phyloP scores from a whole-genome alignment of 495 filamentous ascomycete genomes.

The Podospora pseudopauciseta region DNA sequence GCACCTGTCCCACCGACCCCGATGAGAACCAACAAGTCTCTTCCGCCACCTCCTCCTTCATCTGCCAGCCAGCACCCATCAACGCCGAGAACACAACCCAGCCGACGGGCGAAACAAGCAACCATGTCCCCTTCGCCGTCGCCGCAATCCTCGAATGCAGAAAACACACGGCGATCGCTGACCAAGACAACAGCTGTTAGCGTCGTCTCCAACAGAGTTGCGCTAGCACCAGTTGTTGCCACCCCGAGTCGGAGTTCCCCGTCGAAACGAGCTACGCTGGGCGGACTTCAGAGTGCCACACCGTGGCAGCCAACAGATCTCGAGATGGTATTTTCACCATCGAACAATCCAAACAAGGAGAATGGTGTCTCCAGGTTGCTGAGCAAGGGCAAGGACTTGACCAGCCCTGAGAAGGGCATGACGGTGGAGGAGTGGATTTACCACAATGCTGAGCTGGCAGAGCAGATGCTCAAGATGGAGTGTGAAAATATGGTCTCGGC shows the following conservation, averaged over 20 bases:
- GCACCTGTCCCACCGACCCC: constrained; percentile 20
- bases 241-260: constrained; percentile 60
- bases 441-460: constrained; percentile 72
- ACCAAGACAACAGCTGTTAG: constrained; percentile 38
- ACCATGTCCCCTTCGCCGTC: constrained; percentile 55
- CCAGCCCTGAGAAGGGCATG: constrained; percentile 79
- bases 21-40: constrained; percentile 27
- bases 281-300: constrained; percentile 55
- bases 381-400: constrained; percentile 54
- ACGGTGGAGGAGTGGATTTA: constrained; percentile 89
- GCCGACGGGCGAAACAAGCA: constrained; percentile 37
- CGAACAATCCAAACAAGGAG: constrained; percentile 56
- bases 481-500: constrained; percentile 74
- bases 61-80: constrained; percentile 22
- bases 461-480: constrained; percentile 70
- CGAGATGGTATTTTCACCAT: constrained; percentile 53
- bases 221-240: constrained; percentile 50
- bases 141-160: constrained; percentile 74
- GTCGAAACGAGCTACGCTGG: constrained; percentile 58
- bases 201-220: constrained; percentile 31
- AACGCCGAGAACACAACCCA: constrained; percentile 36
- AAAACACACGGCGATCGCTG: constrained; percentile 70
- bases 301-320: constrained; percentile 75
- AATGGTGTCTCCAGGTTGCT: constrained; percentile 41
- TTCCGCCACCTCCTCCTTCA: constrained; percentile 29